Conservation (phyloP, 129 eudicot genomes). For the Heracleum sosnowskyi region DNA sequence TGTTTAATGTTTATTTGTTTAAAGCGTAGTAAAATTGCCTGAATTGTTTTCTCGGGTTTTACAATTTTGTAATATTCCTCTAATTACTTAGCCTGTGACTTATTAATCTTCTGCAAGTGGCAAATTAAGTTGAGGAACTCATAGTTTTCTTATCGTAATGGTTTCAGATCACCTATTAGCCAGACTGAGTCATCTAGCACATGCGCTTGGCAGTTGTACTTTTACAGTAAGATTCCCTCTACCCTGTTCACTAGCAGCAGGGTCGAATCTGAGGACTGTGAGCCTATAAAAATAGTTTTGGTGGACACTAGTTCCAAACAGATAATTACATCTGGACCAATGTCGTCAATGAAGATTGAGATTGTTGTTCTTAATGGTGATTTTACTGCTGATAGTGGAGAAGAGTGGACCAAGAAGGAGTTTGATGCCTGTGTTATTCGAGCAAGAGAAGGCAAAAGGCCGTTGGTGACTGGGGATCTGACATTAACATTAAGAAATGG, state of each 20-base stretch:
- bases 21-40: background rate
- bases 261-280: conserved; percentile 39
- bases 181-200: conserved; percentile 35
- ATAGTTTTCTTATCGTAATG: background rate
- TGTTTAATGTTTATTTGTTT: background rate
- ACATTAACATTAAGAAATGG: conserved; percentile 41
- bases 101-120: background rate
- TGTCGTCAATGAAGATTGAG: conserved; percentile 46
- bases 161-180: conserved; percentile 30
- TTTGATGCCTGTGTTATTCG: conserved; percentile 34
- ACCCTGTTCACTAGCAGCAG: conserved; percentile 55
- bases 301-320: conserved; percentile 43
- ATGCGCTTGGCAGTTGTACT: conserved; percentile 49
- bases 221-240: conserved; percentile 41
- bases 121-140: background rate
- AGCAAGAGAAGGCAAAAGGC: conserved; percentile 83
- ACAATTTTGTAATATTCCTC: background rate
- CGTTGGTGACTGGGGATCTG: conserved; percentile 59
- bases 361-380: conserved; percentile 72
- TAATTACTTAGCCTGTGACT: background rate
- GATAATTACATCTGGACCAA: conserved; percentile 45
- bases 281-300: conserved; percentile 37
- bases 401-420: conserved; percentile 64
- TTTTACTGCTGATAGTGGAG: conserved; percentile 49
- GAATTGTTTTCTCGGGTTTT: too few relatives aligned